Conservation (phyloP, 73 alveolate genomes). For the Tetrahymena elliotti region DNA sequence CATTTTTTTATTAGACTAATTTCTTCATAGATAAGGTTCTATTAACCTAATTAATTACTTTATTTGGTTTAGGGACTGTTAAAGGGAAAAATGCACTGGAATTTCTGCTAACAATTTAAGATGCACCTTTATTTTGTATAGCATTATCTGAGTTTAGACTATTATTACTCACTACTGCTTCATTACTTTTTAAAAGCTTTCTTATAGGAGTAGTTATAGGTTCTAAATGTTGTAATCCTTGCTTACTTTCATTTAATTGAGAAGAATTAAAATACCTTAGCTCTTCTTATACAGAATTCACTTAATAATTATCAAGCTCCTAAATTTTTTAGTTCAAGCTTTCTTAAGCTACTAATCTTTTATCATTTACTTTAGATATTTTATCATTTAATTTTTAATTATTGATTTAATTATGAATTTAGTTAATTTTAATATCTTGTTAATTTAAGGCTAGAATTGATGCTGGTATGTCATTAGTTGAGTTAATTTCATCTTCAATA, state of each 20-base stretch:
- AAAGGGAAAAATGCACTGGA: neutral
- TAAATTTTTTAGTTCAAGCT: neutral
- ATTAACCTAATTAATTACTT: neutral
- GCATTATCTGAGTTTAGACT: neutral
- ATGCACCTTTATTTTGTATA: neutral
- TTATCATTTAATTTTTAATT: neutral
- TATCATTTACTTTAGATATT: neutral
- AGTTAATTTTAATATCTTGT: neutral
- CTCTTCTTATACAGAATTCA: neutral
- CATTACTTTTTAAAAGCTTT: neutral
- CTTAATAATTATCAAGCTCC: neutral
- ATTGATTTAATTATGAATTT: neutral
- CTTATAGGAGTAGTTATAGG: neutral
- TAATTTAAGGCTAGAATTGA: neutral
- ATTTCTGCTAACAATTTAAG: neutral
- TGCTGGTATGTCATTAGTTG: neutral
- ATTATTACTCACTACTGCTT: neutral
- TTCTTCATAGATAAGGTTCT: neutral
- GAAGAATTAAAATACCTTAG: neutral
- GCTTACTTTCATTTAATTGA: neutral
- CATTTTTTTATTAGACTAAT: neutral
- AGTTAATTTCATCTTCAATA: neutral
- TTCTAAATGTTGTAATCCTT: neutral
- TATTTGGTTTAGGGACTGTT: neutral
- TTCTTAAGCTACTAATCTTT: neutral